Percentiles rank a stretch among this genome's conserved stretches.
Conservation (phyloP, 345 rosid species). For the Sisymbrium altissimum region DNA sequence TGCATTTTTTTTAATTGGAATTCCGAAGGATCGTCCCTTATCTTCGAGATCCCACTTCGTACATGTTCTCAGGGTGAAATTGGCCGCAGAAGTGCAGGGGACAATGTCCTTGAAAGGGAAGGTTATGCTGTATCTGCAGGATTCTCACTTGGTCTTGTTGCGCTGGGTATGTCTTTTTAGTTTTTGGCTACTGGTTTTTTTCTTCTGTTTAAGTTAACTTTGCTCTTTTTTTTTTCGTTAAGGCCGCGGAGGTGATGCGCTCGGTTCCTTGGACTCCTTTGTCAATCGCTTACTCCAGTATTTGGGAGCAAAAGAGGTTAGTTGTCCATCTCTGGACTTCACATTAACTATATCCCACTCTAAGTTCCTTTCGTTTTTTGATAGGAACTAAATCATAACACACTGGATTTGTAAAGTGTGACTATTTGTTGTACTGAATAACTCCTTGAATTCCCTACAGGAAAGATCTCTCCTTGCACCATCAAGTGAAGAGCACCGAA, state of each 20-base stretch:
- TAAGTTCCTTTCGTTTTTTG: neutral
- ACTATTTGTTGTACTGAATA: slow-evolving; percentile 13
- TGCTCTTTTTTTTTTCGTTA: slow-evolving; percentile 30
- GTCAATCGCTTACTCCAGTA: slow-evolving; percentile 79
- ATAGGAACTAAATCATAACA: slow-evolving; percentile 1
- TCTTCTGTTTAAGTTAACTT: slow-evolving; percentile 20
- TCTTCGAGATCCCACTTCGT: slow-evolving; percentile 23
- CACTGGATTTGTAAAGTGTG: neutral
- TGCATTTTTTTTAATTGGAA: neutral
- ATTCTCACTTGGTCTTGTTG: slow-evolving; percentile 91
- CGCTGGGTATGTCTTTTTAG: slow-evolving; percentile 62
- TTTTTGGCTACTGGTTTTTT: neutral
- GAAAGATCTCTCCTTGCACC: slow-evolving; percentile 48
- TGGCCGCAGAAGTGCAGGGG: slow-evolving; percentile 97
- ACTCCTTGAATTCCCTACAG: slow-evolving; percentile 45
- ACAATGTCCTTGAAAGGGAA: slow-evolving; percentile 98
- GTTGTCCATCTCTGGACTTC: slow-evolving; percentile 41
- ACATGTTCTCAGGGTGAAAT: slow-evolving; percentile 69
- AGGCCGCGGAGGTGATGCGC: slow-evolving; percentile 88
- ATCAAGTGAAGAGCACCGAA: slow-evolving; percentile 61
- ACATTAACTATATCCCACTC: slow-evolving; percentile 24
- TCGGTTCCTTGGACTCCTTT: slow-evolving; percentile 68
- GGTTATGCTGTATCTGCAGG: slow-evolving; percentile 99
- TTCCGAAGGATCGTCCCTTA: slow-evolving; percentile 4
- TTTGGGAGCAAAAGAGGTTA: slow-evolving; percentile 85